phyloP scores from a whole-genome alignment of 345 rosid species.

The Rhodamnia argentea region DNA sequence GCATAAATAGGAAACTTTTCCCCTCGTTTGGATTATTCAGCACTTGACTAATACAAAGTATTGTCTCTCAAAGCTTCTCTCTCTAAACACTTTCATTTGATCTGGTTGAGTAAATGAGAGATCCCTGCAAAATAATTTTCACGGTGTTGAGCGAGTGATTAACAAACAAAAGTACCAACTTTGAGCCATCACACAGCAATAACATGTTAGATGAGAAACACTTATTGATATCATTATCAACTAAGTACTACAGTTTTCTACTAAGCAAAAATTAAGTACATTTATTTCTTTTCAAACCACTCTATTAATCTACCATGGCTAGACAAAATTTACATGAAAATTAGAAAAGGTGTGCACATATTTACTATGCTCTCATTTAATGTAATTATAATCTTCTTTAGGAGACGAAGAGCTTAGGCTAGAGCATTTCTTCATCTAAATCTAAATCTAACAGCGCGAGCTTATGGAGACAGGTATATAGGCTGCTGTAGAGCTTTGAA shows the following conservation, averaged over 20 bases:
- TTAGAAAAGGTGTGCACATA: not conserved
- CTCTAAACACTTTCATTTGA: no score
- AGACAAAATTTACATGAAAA: slow-evolving; percentile 12
- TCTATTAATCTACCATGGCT: not conserved
- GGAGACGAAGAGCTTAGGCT: slow-evolving; percentile 24
- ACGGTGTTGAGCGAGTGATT: not conserved
- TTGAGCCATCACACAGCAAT: not conserved
- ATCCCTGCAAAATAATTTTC: not conserved
- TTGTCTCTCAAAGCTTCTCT: no score
- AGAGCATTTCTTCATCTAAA: slow-evolving; percentile 36
- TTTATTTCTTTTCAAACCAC: no score
- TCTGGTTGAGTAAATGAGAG: not conserved
- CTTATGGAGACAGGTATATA: no score
- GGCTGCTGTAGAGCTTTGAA: no score
- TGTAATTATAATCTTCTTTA: slow-evolving; percentile 60
- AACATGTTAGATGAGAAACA: not conserved
- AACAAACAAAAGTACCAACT: not conserved
- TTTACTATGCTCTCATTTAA: slow-evolving; percentile 27
- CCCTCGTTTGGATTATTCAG: no score
- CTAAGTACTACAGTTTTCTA: no score
- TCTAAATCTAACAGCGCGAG: no score
- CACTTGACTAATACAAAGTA: no score
- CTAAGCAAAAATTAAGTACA: not conserved
- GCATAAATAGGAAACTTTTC: no score
- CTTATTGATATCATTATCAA: no score